phyloP scores from a whole-genome alignment of 2,329 filamentous ascomycete species.

The Nannizziopsis arthrosporioides region DNA sequence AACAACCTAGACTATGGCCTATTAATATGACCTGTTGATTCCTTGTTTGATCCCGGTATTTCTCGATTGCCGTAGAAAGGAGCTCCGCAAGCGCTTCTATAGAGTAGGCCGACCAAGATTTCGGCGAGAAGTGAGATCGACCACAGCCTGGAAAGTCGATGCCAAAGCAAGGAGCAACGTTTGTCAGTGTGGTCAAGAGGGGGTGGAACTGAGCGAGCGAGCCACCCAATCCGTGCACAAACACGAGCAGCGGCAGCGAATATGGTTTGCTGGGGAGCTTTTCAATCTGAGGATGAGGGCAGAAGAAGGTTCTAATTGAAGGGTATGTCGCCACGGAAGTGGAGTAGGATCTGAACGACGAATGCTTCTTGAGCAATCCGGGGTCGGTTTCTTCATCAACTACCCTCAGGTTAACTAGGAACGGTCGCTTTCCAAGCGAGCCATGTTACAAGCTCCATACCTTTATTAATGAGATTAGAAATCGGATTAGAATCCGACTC shows the following conservation, averaged over 20 bases:
- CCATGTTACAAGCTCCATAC: neutral
- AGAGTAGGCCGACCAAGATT: constrained; percentile 65
- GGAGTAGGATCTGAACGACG: constrained; percentile 58
- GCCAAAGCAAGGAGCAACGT: constrained; percentile 71
- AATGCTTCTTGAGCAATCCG: constrained; percentile 66
- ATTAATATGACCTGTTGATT: constrained; percentile 67
- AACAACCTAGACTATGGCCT: constrained; percentile 83
- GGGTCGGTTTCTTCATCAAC: constrained; percentile 50
- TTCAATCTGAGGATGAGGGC: constrained; percentile 67
- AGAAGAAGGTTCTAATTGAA: constrained; percentile 69
- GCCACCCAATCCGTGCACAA: constrained; percentile 87
- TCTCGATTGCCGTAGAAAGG: constrained; percentile 60
- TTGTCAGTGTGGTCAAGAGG: constrained; percentile 66
- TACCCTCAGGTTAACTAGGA: neutral
- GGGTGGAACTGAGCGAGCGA: constrained; percentile 79
- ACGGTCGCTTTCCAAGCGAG: no score
- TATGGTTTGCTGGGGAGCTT: constrained; percentile 63
- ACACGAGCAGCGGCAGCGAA: constrained; percentile 73
- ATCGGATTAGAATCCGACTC: neutral
- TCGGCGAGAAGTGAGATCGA: constrained; percentile 60
- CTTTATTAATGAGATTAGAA: constrained; percentile 4
- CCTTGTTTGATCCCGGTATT: constrained; percentile 53
- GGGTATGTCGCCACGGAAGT: constrained; percentile 60
- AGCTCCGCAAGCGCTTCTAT: constrained; percentile 64
- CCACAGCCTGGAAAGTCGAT: constrained; percentile 89